Evolutionary conservation across 345 rosid species (phyloP).

Genomic region (Citrus cavaleriei): DNA sequence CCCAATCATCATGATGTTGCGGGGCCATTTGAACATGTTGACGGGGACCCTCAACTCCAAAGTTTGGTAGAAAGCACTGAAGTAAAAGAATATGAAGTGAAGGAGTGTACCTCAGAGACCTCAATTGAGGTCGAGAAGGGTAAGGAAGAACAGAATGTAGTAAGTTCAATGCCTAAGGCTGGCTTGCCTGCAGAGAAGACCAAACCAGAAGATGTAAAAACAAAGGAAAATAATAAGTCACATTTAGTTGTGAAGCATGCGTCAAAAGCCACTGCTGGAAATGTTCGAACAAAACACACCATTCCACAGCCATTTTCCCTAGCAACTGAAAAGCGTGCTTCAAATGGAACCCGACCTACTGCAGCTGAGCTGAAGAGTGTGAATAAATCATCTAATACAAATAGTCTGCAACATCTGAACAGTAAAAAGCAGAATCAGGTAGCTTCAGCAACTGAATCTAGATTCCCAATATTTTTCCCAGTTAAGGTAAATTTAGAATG

Average conservation of each 20-base stretch:
- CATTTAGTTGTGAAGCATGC: slow-evolving; percentile 31
- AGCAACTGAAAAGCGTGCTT: slow-evolving; percentile 88
- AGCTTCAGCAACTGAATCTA: not conserved
- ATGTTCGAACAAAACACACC: slow-evolving; percentile 56
- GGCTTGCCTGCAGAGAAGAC: slow-evolving; percentile 24
- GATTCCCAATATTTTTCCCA: not conserved
- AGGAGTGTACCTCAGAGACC: slow-evolving; percentile 68
- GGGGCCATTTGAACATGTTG: slow-evolving; percentile 42
- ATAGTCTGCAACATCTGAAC: slow-evolving; percentile 22
- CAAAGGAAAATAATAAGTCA: slow-evolving; percentile 29
- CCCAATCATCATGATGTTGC: slow-evolving; percentile 32
- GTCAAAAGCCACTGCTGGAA: slow-evolving; percentile 40
- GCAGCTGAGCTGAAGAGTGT: slow-evolving; percentile 27
- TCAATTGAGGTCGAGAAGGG: slow-evolving; percentile 39
- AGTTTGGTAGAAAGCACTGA: slow-evolving; percentile 54
- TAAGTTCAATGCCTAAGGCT: slow-evolving; percentile 22
- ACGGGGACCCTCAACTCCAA: slow-evolving; percentile 40
- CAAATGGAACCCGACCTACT: slow-evolving; percentile 52
- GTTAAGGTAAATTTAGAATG: not conserved
- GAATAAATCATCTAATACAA: slow-evolving; percentile 23
- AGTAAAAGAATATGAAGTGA: slow-evolving; percentile 68
- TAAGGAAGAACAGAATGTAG: slow-evolving; percentile 24
- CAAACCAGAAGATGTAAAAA: slow-evolving; percentile 24
- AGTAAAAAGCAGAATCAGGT: slow-evolving; percentile 47
- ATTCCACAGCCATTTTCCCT: slow-evolving; percentile 88